Base-by-base conservation (phyloP, 2,329 filamentous ascomycete genomes). In the Madurella fahalii region DNA sequence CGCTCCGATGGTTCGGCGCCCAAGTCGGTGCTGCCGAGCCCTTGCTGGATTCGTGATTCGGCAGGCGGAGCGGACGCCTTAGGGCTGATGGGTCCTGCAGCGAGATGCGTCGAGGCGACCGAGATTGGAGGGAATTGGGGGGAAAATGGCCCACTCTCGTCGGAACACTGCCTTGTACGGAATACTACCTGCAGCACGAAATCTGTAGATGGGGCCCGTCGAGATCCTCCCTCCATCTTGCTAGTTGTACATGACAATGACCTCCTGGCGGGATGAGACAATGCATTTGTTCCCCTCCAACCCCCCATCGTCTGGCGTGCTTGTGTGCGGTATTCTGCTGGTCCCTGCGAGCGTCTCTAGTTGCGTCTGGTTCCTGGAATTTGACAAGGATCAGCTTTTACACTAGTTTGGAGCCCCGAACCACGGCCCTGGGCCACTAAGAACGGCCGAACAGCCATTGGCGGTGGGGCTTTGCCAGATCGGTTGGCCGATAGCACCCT, bases 381-480 rank as follows among this genome's bases (percentile, higher is more conserved):
- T 12, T 34, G 31, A 7, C 31, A 7, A 34, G 31, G 31, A 34
- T 34, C 31, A 34, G 12, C 31, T n/a, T n/a, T n/a, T n/a, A n/a
- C 31, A 34, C 7, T 7, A 34, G 12, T 11, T 15, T 12, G 9
- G 11, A 37, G 9, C 4, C 34, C 40, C 53, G 59, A 57, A 61
- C 59, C 59, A 51, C 53, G 54, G 52, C 40, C 47, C 39, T 37
- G 57, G 57, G 53, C 57, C 55, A 46, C 50, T 31, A 17, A 54
- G 39, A 40, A 45, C n/a, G 39, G 32, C 47, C 37, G 17, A 37
- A 16, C 43, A 39, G 30, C 5, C 17, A 16, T 18, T 41, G 18
- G 43, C 30, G 16, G 41, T 34, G 34, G 37, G 37, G 17, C 32
- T 30, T 47, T 41, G 32, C 16, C 44, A 9, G 25, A 40, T 54